phyloP scores from a whole-genome alignment of 1,284 basidiomycete genomes.

The Moesziomyces parantarcticus region DNA sequence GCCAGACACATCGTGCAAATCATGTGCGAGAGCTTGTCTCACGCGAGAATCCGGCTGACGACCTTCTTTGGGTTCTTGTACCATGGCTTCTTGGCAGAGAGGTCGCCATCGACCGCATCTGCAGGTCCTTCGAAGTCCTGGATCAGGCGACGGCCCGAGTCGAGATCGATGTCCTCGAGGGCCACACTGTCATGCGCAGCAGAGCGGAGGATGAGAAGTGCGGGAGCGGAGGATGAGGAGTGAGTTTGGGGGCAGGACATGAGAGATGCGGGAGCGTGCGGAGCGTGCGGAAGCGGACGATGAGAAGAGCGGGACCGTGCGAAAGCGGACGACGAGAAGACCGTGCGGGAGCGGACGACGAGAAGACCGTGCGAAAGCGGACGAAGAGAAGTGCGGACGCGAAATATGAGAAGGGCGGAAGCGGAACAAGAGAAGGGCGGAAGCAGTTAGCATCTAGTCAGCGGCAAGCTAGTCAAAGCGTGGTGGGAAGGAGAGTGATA shows the following conservation, averaged over 20 bases:
- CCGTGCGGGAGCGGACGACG: no score
- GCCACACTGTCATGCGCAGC: slow-evolving; percentile 3
- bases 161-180: slow-evolving; percentile 40
- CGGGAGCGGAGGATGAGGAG: not conserved
- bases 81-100: slow-evolving; percentile 11
- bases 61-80: slow-evolving; percentile 32
- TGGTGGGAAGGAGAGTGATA: not conserved
- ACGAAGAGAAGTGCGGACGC: no score
- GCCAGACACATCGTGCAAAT: no score
- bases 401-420: slow-evolving; percentile 1
- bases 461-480: no score
- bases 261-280: no score
- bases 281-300: no score
- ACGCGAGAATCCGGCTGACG: slow-evolving; percentile 19
- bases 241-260: no score
- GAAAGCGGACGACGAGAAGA: no score
- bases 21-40: not conserved
- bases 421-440: not conserved
- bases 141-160: slow-evolving; percentile 29
- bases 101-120: not conserved
- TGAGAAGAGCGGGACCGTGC: no score
- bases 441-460: not conserved
- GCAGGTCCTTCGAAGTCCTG: slow-evolving; percentile 14
- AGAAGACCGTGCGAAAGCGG: no score
- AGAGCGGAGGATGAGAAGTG: not conserved